A percentile compares a stretch with the other conserved stretches of the same genome.
These are phyloP conservation scores for Dryas integrifolia DNA, from an alignment of 331 rosid genomes.

Conservation along the genomic window DNA sequence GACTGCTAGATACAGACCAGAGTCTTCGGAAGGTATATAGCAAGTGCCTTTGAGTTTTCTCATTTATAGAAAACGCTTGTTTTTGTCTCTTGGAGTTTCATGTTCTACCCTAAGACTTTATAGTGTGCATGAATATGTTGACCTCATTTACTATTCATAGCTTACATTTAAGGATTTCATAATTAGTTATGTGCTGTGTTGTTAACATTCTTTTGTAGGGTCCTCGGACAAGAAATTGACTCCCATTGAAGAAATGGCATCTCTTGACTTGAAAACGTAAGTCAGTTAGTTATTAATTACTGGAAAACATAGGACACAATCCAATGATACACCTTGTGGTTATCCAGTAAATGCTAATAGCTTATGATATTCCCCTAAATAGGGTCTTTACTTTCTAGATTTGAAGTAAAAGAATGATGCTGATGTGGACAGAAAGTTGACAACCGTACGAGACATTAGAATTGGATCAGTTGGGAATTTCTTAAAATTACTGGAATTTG, in stretches of 20 bases:
- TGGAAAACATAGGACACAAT: neutral
- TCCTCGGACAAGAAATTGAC: conserved; percentile 57
- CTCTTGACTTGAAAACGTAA: conserved; percentile 90
- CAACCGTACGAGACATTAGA: neutral
- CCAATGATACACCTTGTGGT: neutral
- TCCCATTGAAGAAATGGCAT: conserved; percentile 68
- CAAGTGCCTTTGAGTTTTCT: neutral
- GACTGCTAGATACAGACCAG: conserved; percentile 98
- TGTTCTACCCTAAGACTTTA: neutral
- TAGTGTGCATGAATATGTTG: conserved; percentile 11
- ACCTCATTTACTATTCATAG: neutral
- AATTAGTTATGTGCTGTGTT: conserved; percentile 24
- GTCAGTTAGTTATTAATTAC: conserved; percentile 29
- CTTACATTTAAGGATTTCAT: neutral
- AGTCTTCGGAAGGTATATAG: conserved; percentile 78
- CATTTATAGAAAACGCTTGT: neutral
- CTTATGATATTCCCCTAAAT: neutral
- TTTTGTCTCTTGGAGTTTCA: conserved; percentile 18
- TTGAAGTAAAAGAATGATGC: neutral
- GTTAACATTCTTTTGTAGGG: conserved; percentile 52
- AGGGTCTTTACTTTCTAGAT: neutral
- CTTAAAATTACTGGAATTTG: neutral
- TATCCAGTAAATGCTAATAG: neutral
- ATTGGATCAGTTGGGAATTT: too few species aligned
- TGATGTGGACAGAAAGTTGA: neutral